phyloP scores from a whole-genome alignment of 2,329 filamentous ascomycete species.

The Aspergillus floridensis region DNA sequence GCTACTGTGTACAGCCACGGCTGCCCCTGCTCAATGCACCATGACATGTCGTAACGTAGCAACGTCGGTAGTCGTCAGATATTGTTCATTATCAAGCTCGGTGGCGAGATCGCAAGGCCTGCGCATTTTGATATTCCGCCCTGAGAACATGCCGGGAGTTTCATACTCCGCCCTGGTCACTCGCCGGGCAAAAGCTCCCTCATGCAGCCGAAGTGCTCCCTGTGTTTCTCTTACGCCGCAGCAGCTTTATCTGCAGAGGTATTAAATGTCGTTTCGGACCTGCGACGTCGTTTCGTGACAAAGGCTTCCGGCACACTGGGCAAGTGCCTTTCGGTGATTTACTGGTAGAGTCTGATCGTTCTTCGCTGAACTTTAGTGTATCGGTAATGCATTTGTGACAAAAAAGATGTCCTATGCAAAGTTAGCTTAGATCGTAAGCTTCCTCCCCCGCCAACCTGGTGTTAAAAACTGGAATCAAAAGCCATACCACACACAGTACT shows the following conservation, averaged over 20 bases:
- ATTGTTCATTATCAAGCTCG: not conserved
- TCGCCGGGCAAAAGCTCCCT: not conserved
- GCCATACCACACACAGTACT: slow-evolving; percentile 59
- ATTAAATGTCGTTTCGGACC: slow-evolving; percentile 38
- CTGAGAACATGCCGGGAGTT: not conserved
- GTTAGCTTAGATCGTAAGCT: slow-evolving; percentile 8
- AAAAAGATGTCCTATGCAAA: slow-evolving; percentile 56
- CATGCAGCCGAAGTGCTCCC: not conserved
- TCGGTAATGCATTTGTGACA: slow-evolving; percentile 63
- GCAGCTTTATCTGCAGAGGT: slow-evolving; percentile 39
- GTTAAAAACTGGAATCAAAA: not conserved
- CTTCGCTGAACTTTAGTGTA: slow-evolving; percentile 57
- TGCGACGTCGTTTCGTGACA: slow-evolving; percentile 36
- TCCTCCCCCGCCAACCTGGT: not conserved
- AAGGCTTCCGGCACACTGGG: slow-evolving; percentile 45
- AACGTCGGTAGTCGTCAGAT: not conserved
- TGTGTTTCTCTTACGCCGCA: slow-evolving; percentile 25
- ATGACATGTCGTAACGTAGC: not conserved
- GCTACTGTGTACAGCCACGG: too few species aligned
- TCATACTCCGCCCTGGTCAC: not conserved
- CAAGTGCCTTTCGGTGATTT: slow-evolving; percentile 41
- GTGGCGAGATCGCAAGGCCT: not conserved
- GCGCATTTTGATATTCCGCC: not conserved
- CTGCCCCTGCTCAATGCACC: too few species aligned
- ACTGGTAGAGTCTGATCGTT: slow-evolving; percentile 37